Base-by-base conservation (phyloP, 2,329 filamentous ascomycete species). In the Talaromyces sp. region DNA sequence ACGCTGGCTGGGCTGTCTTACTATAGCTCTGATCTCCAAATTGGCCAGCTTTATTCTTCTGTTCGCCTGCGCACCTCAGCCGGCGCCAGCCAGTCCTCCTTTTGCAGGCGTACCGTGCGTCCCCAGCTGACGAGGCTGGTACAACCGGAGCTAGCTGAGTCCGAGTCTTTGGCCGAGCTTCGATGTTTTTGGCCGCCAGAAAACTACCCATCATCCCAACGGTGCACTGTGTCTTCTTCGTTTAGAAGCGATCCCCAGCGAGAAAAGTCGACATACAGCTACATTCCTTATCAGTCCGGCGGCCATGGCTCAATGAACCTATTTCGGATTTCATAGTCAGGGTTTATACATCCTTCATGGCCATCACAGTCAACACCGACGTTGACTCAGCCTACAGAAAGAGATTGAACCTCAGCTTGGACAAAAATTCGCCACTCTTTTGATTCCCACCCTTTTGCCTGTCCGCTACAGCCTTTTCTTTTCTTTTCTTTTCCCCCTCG, bases 341-440 rank as follows among this genome's bases (percentile, higher is more conserved):
- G 19, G 22, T 53, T 19, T 33, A 28, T 58, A 17, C 30, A 53
- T 52, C 27, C 57, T 64, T 61, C 62, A 65, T 65, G 64, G 63
- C 64, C 64, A 58, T 52, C 59, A 47, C 30, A 56, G 44, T n/a
- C 42, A 62, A 57, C 56, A 58, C 47, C 47, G 55, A 58, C 60
- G 30, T 52, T 42, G 42, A 58, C 27, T 51, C 57, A 55, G 42
- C 44, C 53, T 28, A 58, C 52, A 57, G n/a, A 42, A 60, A 60
- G 28, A 57, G 44, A 60, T 55, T 60, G 42, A 47, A 54, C 47
- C 42, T 22, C 33, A 42, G 28, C 28, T 56, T 32, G 32, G 47
- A 49, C 13, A 44, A 32, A 33, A 39, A n/a, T 33, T 51, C 44
- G 51, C 47, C 32, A 32, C 56, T 33, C 33, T 47, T 44, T 55